A percentile compares a stretch with the other conserved stretches of the same genome.
These are phyloP conservation scores for Naegleria gruberi DNA, from an alignment of 208 protist species.

Conservation along the genomic window DNA sequence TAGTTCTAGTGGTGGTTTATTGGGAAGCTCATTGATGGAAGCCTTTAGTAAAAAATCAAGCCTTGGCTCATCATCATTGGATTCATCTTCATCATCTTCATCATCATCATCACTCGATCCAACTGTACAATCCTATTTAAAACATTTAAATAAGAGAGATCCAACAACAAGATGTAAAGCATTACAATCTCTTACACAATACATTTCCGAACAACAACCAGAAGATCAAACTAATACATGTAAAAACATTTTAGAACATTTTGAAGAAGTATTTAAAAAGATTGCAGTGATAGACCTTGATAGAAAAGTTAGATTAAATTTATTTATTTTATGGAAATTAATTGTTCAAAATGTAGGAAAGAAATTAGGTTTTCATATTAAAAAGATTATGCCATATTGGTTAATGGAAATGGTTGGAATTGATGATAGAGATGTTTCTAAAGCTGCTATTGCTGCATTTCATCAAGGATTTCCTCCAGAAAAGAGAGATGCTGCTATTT, in stretches of 20 bases:
- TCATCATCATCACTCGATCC: background rate
- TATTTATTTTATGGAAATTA: background rate
- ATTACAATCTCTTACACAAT: background rate
- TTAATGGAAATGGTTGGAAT: background rate
- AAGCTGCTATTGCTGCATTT: background rate
- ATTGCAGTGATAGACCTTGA: background rate
- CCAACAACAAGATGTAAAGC: background rate
- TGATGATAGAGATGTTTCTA: background rate
- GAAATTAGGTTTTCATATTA: background rate
- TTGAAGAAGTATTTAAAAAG: background rate
- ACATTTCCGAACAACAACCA: background rate
- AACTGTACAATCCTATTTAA: background rate
- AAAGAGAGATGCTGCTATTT: background rate
- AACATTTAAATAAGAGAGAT: conserved; percentile 21
- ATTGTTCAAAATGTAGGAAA: background rate
- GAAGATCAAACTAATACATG: background rate
- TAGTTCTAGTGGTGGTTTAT: background rate
- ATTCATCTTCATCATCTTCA: background rate
- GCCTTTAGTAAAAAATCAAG: background rate
- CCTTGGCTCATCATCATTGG: background rate
- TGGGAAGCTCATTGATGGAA: background rate
- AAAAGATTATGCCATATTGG: background rate
- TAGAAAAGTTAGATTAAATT: background rate
- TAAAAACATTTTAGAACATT: background rate
- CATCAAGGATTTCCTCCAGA: background rate